Conservation (phyloP, 2,329 filamentous ascomycete genomes). For the Aspergillus alliaceus region DNA sequence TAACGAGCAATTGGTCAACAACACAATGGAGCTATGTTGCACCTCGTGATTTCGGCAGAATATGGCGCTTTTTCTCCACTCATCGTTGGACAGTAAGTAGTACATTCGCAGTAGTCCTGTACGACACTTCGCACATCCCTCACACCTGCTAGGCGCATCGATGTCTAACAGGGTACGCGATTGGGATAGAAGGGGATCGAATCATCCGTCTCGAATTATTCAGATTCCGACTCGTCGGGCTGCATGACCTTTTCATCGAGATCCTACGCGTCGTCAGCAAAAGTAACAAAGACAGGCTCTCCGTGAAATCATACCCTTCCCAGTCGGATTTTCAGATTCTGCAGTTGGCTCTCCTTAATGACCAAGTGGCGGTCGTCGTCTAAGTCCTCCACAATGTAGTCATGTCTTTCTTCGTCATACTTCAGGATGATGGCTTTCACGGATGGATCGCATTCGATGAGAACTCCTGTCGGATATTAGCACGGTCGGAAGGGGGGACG, state of each 20-base stretch:
- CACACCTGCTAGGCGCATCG: neutral
- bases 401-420: constrained; percentile 47
- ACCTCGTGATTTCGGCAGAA: neutral
- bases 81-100: neutral
- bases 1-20: neutral
- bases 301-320: constrained; percentile 35
- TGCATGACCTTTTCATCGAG: constrained; percentile 50
- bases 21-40: neutral
- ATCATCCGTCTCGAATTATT: constrained; percentile 23
- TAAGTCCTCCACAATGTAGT: constrained; percentile 50
- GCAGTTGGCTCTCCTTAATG: constrained; percentile 48
- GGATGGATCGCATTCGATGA: constrained; percentile 50
- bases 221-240: constrained; percentile 47
- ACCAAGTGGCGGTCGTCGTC: constrained; percentile 48
- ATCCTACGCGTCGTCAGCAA: constrained; percentile 34
- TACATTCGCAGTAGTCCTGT: neutral
- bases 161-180: too few species aligned
- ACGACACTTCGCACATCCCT: neutral
- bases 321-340: constrained; percentile 42
- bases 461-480: constrained; percentile 36
- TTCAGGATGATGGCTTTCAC: constrained; percentile 52
- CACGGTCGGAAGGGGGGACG: too few species aligned
- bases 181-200: neutral
- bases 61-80: neutral
- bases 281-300: neutral